phyloP scores from a whole-genome alignment of 2,329 filamentous ascomycete genomes.

The Leptographium procerum region DNA sequence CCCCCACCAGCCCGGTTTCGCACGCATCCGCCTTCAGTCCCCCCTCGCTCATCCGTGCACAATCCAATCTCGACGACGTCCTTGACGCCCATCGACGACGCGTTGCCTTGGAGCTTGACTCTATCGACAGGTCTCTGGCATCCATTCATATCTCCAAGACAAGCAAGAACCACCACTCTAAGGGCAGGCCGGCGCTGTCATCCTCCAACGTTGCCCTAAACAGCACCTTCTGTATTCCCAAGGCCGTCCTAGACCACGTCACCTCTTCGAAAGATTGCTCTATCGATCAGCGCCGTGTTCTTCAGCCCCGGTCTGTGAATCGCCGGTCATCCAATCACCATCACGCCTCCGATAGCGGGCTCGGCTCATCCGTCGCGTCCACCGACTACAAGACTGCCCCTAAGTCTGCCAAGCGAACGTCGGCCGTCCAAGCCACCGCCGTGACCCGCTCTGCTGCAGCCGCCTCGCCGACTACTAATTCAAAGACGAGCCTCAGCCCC shows the following conservation, averaged over 20 bases:
- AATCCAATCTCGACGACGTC: constrained; percentile 60
- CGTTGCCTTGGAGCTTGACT: constrained; percentile 52
- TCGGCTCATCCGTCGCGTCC: constrained; percentile 70
- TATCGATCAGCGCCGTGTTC: constrained; percentile 32
- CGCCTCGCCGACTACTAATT: constrained; percentile 32
- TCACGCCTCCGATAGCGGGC: constrained; percentile 75
- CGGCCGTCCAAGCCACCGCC: constrained; percentile 33
- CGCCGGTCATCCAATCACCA: constrained; percentile 44
- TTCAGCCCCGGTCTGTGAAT: constrained; percentile 35
- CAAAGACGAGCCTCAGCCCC: constrained; percentile 51
- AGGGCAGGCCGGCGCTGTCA: constrained; percentile 18
- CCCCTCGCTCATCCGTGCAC: constrained; percentile 51
- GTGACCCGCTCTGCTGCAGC: constrained; percentile 49
- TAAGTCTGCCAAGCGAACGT: constrained; percentile 29
- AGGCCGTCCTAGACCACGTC: constrained; percentile 45
- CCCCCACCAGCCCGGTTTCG: constrained; percentile 31
- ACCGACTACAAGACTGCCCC: constrained; percentile 41
- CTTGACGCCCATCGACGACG: constrained; percentile 59
- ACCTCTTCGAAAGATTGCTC: constrained; percentile 32
- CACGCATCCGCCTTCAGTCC: constrained; percentile 28
- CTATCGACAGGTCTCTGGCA: constrained; percentile 46
- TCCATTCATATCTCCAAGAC: constrained; percentile 20
- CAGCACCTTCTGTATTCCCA: constrained; percentile 30
- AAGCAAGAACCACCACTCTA: constrained; percentile 16
- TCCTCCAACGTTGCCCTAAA: constrained; percentile 27